Conservation (phyloP, 257 asterid species). For the Primulina tabacum region DNA sequence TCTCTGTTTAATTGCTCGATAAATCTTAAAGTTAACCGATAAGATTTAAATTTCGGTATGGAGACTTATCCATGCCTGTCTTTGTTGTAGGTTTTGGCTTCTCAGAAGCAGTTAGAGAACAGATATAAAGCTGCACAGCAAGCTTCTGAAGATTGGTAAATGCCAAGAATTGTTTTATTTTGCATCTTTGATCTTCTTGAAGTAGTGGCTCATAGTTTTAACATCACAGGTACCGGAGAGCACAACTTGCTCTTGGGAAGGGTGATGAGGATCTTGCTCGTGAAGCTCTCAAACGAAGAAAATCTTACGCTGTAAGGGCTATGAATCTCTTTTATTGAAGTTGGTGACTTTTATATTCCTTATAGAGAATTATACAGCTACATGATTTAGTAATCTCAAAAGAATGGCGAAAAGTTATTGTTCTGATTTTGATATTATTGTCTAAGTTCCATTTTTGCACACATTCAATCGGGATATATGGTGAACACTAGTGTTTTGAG, state of each 20-base stretch:
- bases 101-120: constrained; percentile 91
- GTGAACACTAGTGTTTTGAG: not conserved
- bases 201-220: constrained; percentile 23
- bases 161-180: constrained; percentile 17
- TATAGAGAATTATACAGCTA: not conserved
- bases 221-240: constrained; percentile 83
- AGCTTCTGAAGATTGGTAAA: constrained; percentile 94
- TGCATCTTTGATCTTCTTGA: constrained; percentile 22
- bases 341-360: not conserved
- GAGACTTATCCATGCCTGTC: constrained; percentile 22
- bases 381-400: not conserved
- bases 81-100: constrained; percentile 77
- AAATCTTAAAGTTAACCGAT: not conserved
- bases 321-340: constrained; percentile 1
- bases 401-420: not conserved
- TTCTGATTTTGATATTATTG: not conserved
- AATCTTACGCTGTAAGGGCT: constrained; percentile 75
- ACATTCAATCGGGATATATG: not conserved
- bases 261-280: constrained; percentile 99
- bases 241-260: constrained; percentile 90
- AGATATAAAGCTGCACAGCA: constrained; percentile 81
- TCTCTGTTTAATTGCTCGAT: not conserved
- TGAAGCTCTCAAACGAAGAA: constrained; percentile 95
- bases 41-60: constrained; percentile 13
- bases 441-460: not conserved